These are phyloP conservation scores for Artemisia annua DNA, from an alignment of 129 eudicot species.

Conservation along the genomic window DNA sequence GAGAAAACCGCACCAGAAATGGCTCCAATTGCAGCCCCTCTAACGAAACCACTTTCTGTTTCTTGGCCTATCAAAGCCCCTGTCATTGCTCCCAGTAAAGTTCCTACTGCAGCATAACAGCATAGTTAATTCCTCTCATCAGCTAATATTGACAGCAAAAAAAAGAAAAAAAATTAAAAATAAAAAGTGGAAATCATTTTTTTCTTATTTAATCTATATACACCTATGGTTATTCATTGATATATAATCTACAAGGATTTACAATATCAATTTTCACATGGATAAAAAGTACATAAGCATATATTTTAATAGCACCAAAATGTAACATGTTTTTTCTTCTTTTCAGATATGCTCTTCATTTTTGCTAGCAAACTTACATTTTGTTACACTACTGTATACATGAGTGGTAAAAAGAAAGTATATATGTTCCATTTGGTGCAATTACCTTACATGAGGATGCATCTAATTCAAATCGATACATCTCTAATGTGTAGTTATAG, in stretches of 20 bases:
- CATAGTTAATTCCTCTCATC: conserved; percentile 6
- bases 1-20: conserved; percentile 98
- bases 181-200: too few relatives aligned
- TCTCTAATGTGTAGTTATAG: too few relatives aligned
- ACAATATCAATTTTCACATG: not conserved
- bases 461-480: too few relatives aligned
- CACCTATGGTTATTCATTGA: conserved; percentile 16
- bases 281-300: not conserved
- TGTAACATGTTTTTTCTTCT: too few relatives aligned
- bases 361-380: too few relatives aligned
- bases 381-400: too few relatives aligned
- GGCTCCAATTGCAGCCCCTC: conserved; percentile 99
- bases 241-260: not conserved
- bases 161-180: too few relatives aligned
- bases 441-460: too few relatives aligned
- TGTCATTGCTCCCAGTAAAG: conserved; percentile 88
- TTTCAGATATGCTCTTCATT: too few relatives aligned
- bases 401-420: too few relatives aligned
- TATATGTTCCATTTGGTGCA: too few relatives aligned
- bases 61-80: conserved; percentile 96
- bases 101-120: conserved; percentile 68
- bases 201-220: not conserved
- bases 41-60: conserved; percentile 90
- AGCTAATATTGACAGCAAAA: conserved; percentile 5
- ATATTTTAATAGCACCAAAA: not conserved